Evolutionary conservation across 192 early-diverging fungal species (phyloP).

Genomic region (Gorgonomyces haynaldii): DNA sequence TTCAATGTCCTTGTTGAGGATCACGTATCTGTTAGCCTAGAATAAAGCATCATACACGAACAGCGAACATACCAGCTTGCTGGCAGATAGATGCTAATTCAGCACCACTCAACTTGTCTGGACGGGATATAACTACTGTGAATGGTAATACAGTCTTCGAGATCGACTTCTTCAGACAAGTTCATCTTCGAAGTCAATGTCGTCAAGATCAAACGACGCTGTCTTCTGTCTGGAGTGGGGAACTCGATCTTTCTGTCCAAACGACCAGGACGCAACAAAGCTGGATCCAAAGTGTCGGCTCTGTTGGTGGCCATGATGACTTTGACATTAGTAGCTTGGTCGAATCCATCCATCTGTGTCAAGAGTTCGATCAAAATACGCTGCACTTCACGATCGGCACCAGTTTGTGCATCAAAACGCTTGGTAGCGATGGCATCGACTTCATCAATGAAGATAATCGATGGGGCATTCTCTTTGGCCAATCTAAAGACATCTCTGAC

Average conservation of each 20-base stretch:
- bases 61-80: conserved; percentile 96
- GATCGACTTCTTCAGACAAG: conserved; percentile 86
- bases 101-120: conserved; percentile 93
- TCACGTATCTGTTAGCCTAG: conserved; percentile 85
- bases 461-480: conserved; percentile 89
- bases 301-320: conserved; percentile 99
- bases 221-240: conserved; percentile 92
- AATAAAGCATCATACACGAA: conserved; percentile 44
- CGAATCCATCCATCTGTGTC: conserved; percentile 98
- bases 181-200: conserved; percentile 94
- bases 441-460: conserved; percentile 99
- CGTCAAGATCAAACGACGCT: conserved; percentile 93
- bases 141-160: conserved; percentile 57
- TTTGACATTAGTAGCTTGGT: conserved; percentile 90
- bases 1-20: conserved; percentile 89
- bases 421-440: conserved; percentile 98
- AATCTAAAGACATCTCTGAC: conserved; percentile 95
- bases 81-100: conserved; percentile 98
- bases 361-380: conserved; percentile 94
- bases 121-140: conserved; percentile 72
- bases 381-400: conserved; percentile 94
- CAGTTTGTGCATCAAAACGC: conserved; percentile 55
- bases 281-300: conserved; percentile 94
- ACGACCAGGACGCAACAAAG: conserved; percentile 88
- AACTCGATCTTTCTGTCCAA: conserved; percentile 99